phyloP scores from a whole-genome alignment of 1,139 yeast species.

The Scheffersomyces illinoinensis region DNA sequence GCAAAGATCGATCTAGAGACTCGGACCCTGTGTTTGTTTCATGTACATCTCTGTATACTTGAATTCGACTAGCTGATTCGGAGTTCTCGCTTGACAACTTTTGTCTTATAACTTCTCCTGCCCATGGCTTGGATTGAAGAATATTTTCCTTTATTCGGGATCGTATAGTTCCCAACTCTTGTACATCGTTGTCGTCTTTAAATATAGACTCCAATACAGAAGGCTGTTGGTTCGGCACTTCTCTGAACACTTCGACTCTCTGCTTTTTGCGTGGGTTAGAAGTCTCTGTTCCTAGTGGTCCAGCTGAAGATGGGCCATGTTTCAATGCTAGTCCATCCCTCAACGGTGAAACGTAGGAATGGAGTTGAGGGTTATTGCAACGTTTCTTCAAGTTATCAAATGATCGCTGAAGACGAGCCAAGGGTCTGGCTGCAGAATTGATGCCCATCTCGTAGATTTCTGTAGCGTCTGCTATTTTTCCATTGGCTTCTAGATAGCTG shows the following conservation, averaged over 20 bases:
- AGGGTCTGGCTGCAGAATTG: conserved; percentile 62
- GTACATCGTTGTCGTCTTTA: conserved; percentile 19
- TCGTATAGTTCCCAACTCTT: conserved; percentile 49
- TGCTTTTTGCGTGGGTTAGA: conserved; percentile 16
- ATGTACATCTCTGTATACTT: conserved; percentile 42
- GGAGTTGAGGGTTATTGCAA: background rate
- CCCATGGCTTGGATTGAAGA: conserved; percentile 61
- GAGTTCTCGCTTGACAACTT: conserved; percentile 11
- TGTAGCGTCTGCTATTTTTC: conserved; percentile 58
- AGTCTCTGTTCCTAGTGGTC: conserved; percentile 5
- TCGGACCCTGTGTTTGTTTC: background rate
- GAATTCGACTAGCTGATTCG: conserved; percentile 16
- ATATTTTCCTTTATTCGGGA: conserved; percentile 67
- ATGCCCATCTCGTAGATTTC: conserved; percentile 67
- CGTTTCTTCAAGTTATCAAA: conserved; percentile 50
- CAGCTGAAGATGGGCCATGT: conserved; percentile 19
- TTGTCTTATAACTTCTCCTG: conserved; percentile 59
- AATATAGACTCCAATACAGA: conserved; percentile 31
- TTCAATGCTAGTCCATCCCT: conserved; percentile 27
- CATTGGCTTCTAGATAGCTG: conserved; percentile 54
- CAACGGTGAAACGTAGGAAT: conserved; percentile 3
- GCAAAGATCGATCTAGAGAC: background rate
- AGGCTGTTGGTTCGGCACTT: conserved; percentile 22
- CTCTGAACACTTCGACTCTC: conserved; percentile 33
- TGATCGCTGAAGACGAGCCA: conserved; percentile 50